Conservation (phyloP, 2,329 filamentous ascomycete genomes). For the Xylaria sp. region DNA sequence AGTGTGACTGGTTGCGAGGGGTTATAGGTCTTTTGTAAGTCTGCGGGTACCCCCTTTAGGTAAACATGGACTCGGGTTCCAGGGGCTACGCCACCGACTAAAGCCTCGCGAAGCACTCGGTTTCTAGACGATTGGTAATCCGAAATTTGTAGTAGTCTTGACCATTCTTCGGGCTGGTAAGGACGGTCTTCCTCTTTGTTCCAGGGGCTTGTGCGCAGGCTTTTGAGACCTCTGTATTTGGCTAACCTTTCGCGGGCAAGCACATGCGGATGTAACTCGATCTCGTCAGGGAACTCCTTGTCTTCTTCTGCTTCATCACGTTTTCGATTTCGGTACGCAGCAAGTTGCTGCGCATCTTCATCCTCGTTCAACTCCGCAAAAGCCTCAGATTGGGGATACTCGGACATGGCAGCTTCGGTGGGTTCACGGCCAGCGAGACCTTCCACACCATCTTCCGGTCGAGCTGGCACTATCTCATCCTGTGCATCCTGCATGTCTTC, state of each 20-base stretch:
- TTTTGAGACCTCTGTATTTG: slow-evolving; percentile 92
- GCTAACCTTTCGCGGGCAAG: slow-evolving; percentile 85
- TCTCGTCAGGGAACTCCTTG: slow-evolving; percentile 95
- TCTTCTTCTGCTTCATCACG: slow-evolving; percentile 87
- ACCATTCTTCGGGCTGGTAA: slow-evolving; percentile 91
- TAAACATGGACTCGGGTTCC: slow-evolving; percentile 86
- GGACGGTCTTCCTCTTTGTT: slow-evolving; percentile 86
- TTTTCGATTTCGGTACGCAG: slow-evolving; percentile 81
- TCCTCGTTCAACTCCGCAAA: slow-evolving; percentile 89
- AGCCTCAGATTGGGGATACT: slow-evolving; percentile 94
- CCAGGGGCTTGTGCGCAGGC: slow-evolving; percentile 86
- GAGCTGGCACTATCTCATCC: slow-evolving; percentile 60
- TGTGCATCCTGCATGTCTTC: slow-evolving; percentile 59
- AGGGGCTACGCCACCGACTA: slow-evolving; percentile 85
- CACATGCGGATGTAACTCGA: slow-evolving; percentile 90
- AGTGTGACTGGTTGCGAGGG: slow-evolving; percentile 72
- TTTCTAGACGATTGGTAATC: slow-evolving; percentile 89
- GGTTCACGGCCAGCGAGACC: slow-evolving; percentile 72
- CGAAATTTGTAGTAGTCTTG: slow-evolving; percentile 83
- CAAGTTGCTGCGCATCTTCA: slow-evolving; percentile 78
- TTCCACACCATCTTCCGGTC: slow-evolving; percentile 86
- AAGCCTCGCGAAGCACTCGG: slow-evolving; percentile 79
- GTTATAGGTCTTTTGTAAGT: slow-evolving; percentile 59
- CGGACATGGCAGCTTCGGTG: slow-evolving; percentile 83
- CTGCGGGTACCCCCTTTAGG: slow-evolving; percentile 64